Conservation (phyloP, 2,329 filamentous ascomycete species). For the Alternaria novae-zelandiae region DNA sequence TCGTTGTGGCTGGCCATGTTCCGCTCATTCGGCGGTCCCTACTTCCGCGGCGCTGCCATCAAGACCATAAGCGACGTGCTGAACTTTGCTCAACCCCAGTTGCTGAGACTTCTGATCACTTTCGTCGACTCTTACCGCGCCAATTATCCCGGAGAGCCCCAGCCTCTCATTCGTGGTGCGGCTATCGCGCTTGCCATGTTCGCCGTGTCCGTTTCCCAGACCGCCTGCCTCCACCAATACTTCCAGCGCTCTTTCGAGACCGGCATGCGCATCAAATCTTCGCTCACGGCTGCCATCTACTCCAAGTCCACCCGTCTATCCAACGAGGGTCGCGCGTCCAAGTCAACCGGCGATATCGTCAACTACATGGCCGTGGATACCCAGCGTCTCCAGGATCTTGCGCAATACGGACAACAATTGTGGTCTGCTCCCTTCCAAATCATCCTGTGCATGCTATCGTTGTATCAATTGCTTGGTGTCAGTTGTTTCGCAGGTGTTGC, state of each 20-base stretch:
- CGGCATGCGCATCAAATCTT: slow-evolving; percentile 95
- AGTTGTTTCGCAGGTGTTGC: slow-evolving; percentile 96
- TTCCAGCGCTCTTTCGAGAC: slow-evolving; percentile 95
- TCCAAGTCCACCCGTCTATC: slow-evolving; percentile 87
- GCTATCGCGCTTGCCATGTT: slow-evolving; percentile 95
- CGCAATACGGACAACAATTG: slow-evolving; percentile 92
- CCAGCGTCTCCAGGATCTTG: slow-evolving; percentile 90
- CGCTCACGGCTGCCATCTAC: slow-evolving; percentile 89
- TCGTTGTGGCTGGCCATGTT: slow-evolving; percentile 88
- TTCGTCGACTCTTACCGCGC: slow-evolving; percentile 80
- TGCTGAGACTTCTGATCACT: slow-evolving; percentile 80
- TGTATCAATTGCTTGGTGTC: slow-evolving; percentile 92
- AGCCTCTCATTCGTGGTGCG: slow-evolving; percentile 83
- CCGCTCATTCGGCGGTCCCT: slow-evolving; percentile 83
- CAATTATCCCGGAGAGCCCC: slow-evolving; percentile 57
- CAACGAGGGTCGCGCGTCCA: slow-evolving; percentile 86
- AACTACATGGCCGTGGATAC: slow-evolving; percentile 99
- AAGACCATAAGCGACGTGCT: slow-evolving; percentile 87
- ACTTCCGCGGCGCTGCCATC: slow-evolving; percentile 80
- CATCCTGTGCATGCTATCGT: slow-evolving; percentile 88
- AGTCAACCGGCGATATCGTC: slow-evolving; percentile 96
- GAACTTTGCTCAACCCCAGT: slow-evolving; percentile 88
- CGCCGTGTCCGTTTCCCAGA: slow-evolving; percentile 82
- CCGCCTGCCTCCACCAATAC: slow-evolving; percentile 92
- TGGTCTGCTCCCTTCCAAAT: slow-evolving; percentile 99